A percentile compares a stretch with the other conserved stretches of the same genome.
These are phyloP conservation scores for Didymella lethalis DNA, from an alignment of 2,329 filamentous ascomycete genomes.

Conservation along the genomic window DNA sequence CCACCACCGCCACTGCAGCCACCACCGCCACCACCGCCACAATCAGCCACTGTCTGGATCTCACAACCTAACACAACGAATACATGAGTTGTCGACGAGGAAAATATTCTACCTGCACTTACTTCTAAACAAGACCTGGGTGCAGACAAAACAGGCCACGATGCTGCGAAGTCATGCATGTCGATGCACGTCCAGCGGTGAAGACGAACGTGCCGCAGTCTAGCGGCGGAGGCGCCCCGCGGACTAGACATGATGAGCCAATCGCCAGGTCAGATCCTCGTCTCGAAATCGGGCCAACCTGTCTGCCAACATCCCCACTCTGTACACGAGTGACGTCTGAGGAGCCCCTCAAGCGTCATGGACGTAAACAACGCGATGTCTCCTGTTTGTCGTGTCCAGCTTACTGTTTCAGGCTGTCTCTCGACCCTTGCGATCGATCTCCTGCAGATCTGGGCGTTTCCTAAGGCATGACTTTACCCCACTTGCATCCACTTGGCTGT, in stretches of 20 bases:
- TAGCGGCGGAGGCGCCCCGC: slow-evolving; percentile 20
- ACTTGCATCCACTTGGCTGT: slow-evolving; percentile 15
- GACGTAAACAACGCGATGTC: slow-evolving; percentile 20
- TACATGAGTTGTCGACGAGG: not conserved
- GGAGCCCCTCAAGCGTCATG: slow-evolving; percentile 17
- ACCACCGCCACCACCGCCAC: slow-evolving; percentile 12
- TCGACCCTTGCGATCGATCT: slow-evolving; percentile 14
- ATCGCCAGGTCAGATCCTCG: slow-evolving; percentile 12
- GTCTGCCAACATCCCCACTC: slow-evolving; percentile 19
- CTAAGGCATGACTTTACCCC: slow-evolving; percentile 14
- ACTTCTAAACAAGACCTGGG: not conserved
- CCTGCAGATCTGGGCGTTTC: slow-evolving; percentile 8
- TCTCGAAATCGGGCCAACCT: slow-evolving; percentile 10
- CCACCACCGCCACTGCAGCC: slow-evolving; percentile 5
- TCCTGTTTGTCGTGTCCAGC: slow-evolving; percentile 16
- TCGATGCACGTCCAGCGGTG: slow-evolving; percentile 19
- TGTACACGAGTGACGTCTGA: slow-evolving; percentile 21
- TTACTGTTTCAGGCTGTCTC: slow-evolving; percentile 11
- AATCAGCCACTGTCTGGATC: not conserved
- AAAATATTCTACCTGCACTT: not conserved
- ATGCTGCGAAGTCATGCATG: slow-evolving; percentile 17
- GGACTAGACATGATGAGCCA: slow-evolving; percentile 4
- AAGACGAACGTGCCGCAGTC: slow-evolving; percentile 13
- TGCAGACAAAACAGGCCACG: slow-evolving; percentile 12
- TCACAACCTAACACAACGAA: not conserved